Evolutionary conservation across 179 eudicot genomes (phyloP).

Genomic region (Beta macrorhiza): DNA sequence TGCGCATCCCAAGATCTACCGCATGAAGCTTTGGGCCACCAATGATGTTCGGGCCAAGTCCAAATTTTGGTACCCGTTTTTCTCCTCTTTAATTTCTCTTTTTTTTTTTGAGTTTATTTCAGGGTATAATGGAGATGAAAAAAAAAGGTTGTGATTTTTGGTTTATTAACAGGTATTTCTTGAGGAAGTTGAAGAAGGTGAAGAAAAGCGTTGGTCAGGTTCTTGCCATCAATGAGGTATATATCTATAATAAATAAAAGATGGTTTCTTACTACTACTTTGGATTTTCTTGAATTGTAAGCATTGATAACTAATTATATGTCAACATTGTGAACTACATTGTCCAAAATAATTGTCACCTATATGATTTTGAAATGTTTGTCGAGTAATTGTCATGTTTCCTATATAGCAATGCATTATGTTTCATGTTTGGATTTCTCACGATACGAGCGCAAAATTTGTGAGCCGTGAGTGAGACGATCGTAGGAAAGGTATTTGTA

Average conservation of each 20-base stretch:
- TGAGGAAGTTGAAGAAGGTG: slow-evolving; percentile 82
- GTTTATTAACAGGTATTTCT: slow-evolving; percentile 45
- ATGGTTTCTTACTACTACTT: too few relatives aligned
- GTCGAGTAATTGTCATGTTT: background rate
- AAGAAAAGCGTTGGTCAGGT: slow-evolving; percentile 77
- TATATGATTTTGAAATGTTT: too few relatives aligned
- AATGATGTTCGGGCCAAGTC: slow-evolving; percentile 88
- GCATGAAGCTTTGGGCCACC: slow-evolving; percentile 93
- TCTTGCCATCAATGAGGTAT: slow-evolving; percentile 78
- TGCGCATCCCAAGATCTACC: slow-evolving; percentile 75
- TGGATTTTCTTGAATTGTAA: too few relatives aligned
- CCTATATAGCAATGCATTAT: too few relatives aligned
- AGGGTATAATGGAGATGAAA: background rate
- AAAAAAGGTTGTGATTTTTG: background rate
- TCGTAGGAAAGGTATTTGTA: too few relatives aligned
- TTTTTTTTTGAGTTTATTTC: background rate
- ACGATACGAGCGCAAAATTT: too few relatives aligned
- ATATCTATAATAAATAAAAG: background rate
- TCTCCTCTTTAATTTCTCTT: background rate
- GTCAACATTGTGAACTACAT: background rate
- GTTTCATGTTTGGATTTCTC: background rate
- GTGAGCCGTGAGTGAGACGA: too few relatives aligned
- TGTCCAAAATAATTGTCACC: too few relatives aligned
- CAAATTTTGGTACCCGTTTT: slow-evolving; percentile 63
- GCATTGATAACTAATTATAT: too few relatives aligned